Percentiles rank a stretch among this genome's conserved stretches.
Evolutionary conservation across 2,329 filamentous ascomycete genomes (phyloP).

Genomic region (Nectriaceae sp.): DNA sequence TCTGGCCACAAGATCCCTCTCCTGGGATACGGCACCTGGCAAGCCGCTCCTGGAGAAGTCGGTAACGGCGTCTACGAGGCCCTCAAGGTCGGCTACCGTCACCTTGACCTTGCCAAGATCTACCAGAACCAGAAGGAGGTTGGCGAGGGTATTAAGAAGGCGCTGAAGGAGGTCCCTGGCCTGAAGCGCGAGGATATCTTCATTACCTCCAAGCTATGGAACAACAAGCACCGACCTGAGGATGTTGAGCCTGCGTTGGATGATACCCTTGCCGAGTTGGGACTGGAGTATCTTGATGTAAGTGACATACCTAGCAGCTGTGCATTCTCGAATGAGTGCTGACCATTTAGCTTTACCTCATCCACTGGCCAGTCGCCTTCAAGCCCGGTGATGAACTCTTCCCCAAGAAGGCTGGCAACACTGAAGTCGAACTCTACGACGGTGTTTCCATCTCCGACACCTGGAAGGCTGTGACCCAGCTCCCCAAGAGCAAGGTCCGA

Average conservation of each 20-base stretch:
- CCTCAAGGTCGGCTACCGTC: constrained; percentile 64
- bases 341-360: constrained; percentile 53
- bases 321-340: constrained; percentile 1
- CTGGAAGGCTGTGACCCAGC: constrained; percentile 55
- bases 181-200: constrained; percentile 59
- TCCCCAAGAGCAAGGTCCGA: constrained; percentile 61
- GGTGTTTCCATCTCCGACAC: constrained; percentile 44
- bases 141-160: constrained; percentile 54
- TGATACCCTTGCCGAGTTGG: constrained; percentile 56
- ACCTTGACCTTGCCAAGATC: constrained; percentile 55
- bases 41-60: constrained; percentile 65
- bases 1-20: constrained; percentile 66
- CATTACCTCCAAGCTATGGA: constrained; percentile 68
- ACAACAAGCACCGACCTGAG: constrained; percentile 61
- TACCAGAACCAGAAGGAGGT: constrained; percentile 68
- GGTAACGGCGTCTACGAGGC: constrained; percentile 65
- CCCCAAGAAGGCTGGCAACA: constrained; percentile 41
- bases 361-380: constrained; percentile 63
- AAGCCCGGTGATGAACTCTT: constrained; percentile 43
- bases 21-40: constrained; percentile 66
- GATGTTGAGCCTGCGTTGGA: constrained; percentile 58
- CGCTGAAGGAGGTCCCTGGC: constrained; percentile 47
- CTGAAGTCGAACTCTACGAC: constrained; percentile 42
- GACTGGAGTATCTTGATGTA: constrained; percentile 59
- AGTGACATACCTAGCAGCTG: constrained; percentile 17